Evolutionary conservation across 2,329 filamentous ascomycete genomes (phyloP).

Genomic region (Colletotrichum abscissum): DNA sequence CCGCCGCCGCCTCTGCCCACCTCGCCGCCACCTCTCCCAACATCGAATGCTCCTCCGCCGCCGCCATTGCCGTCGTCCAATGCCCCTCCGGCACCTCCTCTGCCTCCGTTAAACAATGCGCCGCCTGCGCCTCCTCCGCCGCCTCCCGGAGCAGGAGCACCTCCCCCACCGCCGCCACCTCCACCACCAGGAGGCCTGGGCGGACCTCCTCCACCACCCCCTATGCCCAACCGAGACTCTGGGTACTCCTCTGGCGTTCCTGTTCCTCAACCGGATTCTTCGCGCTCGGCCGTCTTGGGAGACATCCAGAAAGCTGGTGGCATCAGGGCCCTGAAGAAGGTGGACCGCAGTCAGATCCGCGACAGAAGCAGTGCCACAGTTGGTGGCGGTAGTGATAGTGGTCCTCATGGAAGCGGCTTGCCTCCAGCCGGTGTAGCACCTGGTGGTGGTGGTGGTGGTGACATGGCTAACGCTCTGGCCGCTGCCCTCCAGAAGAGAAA

Average conservation of each 20-base stretch:
- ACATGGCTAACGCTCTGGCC: conserved; percentile 85
- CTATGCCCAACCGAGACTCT: conserved; percentile 68
- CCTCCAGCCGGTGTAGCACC: conserved; percentile 64
- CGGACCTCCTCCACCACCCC: conserved; percentile 62
- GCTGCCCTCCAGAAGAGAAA: conserved; percentile 85
- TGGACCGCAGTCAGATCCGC: conserved; percentile 75
- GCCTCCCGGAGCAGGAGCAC: conserved; percentile 50
- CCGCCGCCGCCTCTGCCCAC: conserved; percentile 50
- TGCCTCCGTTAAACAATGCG: conserved; percentile 46
- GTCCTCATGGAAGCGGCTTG: conserved; percentile 61
- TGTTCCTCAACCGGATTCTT: conserved; percentile 54
- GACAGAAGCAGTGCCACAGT: conserved; percentile 77
- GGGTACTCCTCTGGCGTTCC: conserved; percentile 67
- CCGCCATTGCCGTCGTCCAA: conserved; percentile 49
- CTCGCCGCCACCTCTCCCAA: conserved; percentile 35
- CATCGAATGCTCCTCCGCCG: conserved; percentile 42
- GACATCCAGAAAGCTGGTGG: conserved; percentile 79
- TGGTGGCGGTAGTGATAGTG: conserved; percentile 54
- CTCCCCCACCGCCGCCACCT: conserved; percentile 49
- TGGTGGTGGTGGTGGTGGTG: conserved; percentile 69
- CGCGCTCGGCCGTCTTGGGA: conserved; percentile 72
- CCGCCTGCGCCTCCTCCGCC: conserved; percentile 51
- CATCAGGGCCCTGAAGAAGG: conserved; percentile 78
- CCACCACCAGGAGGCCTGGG: conserved; percentile 49
- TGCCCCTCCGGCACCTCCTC: conserved; percentile 52